Evolutionary conservation across 495 filamentous ascomycete species (phyloP).

Genomic region (Annulohypoxylon bovei): DNA sequence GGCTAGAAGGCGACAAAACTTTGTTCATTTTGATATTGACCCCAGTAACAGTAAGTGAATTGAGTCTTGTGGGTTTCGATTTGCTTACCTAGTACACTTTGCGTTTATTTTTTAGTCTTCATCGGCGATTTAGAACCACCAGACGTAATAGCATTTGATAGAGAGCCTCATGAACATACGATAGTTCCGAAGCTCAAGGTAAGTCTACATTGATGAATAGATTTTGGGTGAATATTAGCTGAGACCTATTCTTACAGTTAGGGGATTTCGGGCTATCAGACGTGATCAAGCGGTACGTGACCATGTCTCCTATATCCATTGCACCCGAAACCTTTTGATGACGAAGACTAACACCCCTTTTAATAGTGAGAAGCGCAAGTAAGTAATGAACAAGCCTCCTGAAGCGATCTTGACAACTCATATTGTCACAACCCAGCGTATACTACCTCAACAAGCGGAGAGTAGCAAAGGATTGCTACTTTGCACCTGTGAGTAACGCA

Average conservation of each 20-base stretch:
- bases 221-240: neutral
- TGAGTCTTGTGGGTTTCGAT: neutral
- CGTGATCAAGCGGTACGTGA: slow-evolving; percentile 8
- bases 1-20: neutral
- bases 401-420: neutral
- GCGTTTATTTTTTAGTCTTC: neutral
- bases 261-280: slow-evolving; percentile 18
- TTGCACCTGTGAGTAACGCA: slow-evolving; percentile 26
- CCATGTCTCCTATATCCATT: neutral
- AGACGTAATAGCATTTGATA: neutral
- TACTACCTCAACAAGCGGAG: neutral
- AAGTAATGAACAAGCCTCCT: neutral
- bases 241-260: neutral
- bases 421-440: neutral
- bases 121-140: neutral
- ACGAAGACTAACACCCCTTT: neutral
- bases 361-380: slow-evolving; percentile 23
- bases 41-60: slow-evolving; percentile 13
- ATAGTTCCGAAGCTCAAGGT: slow-evolving; percentile 23
- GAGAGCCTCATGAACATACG: neutral
- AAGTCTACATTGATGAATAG: neutral
- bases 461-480: neutral
- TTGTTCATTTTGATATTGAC: slow-evolving; percentile 31
- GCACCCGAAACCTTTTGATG: neutral
- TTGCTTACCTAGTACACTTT: slow-evolving; percentile 1